phyloP scores from a whole-genome alignment of 169 alveolate species.

The Blepharisma undulans region DNA sequence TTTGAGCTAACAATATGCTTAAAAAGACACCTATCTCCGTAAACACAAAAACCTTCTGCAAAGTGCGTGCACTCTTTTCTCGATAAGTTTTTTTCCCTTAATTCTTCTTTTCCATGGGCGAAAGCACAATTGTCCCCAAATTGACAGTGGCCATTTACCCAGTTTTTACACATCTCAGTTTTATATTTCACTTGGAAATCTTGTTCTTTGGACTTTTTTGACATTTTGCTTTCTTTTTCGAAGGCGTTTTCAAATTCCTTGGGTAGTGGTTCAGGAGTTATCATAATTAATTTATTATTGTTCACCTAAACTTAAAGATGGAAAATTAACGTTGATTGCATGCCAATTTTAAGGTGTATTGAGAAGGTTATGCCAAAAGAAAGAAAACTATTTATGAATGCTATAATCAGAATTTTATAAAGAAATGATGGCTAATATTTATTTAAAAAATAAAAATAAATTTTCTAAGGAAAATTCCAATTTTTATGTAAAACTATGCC shows the following conservation, averaged over 20 bases:
- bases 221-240: neutral
- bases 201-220: neutral
- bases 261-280: neutral
- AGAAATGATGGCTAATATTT: neutral
- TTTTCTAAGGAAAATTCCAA: neutral
- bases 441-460: no score
- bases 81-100: slow-evolving; percentile 40
- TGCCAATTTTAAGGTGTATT: neutral
- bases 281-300: neutral
- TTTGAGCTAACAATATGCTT: slow-evolving; percentile 26
- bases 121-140: slow-evolving; percentile 58
- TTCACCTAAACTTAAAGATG: neutral
- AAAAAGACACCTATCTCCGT: slow-evolving; percentile 56
- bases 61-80: slow-evolving; percentile 47
- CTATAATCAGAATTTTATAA: neutral
- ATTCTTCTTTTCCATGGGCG: slow-evolving; percentile 65
- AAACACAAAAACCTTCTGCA: slow-evolving; percentile 54
- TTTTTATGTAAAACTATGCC: neutral
- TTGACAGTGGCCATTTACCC: slow-evolving; percentile 54
- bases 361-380: neutral
- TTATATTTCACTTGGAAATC: slow-evolving; percentile 45
- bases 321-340: neutral
- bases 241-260: neutral
- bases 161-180: slow-evolving; percentile 58
- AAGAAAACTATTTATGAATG: neutral